Percentiles rank a stretch among this genome's conserved stretches.
Evolutionary conservation across 2,329 filamentous ascomycete genomes (phyloP).

Genomic region (Ophiostoma ulmi): DNA sequence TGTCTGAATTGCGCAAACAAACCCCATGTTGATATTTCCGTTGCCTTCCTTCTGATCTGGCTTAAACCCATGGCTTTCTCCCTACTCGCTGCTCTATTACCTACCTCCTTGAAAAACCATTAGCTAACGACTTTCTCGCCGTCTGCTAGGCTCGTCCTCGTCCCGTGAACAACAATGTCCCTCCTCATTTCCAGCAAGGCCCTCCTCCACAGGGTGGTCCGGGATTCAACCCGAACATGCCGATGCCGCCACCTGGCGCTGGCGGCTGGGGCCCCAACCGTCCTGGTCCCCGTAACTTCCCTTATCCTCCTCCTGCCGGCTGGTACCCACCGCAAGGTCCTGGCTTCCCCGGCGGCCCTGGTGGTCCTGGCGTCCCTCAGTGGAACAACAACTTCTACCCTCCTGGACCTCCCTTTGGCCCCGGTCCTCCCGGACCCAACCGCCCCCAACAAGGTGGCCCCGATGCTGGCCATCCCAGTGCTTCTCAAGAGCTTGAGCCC

Average conservation of each 20-base stretch:
- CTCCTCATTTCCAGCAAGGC: slow-evolving; percentile 34
- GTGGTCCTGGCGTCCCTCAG: slow-evolving; percentile 38
- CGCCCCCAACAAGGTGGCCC: background rate
- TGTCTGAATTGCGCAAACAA: slow-evolving; percentile 87
- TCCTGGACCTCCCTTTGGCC: slow-evolving; percentile 27
- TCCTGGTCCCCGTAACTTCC: slow-evolving; percentile 44
- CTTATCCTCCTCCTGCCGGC: slow-evolving; percentile 69
- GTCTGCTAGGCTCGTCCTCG: slow-evolving; percentile 38
- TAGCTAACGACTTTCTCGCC: background rate
- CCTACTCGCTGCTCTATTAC: background rate
- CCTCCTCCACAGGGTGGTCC: slow-evolving; percentile 30
- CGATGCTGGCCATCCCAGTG: slow-evolving; percentile 29
- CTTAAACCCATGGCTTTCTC: background rate
- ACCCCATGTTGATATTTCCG: slow-evolving; percentile 93
- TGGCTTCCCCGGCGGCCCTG: slow-evolving; percentile 56
- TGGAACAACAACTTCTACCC: slow-evolving; percentile 55
- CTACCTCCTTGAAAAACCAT: background rate
- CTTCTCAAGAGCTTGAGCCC: slow-evolving; percentile 48
- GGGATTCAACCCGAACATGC: slow-evolving; percentile 32
- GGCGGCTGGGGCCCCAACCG: slow-evolving; percentile 33
- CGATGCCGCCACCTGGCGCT: slow-evolving; percentile 29
- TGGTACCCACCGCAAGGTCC: slow-evolving; percentile 71
- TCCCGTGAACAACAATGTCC: slow-evolving; percentile 30
- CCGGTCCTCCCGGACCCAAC: background rate
- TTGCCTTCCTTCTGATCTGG: slow-evolving; percentile 98